Evolutionary conservation across 2,329 filamentous ascomycete genomes (phyloP).

Genomic region (Fusarium domesticum): DNA sequence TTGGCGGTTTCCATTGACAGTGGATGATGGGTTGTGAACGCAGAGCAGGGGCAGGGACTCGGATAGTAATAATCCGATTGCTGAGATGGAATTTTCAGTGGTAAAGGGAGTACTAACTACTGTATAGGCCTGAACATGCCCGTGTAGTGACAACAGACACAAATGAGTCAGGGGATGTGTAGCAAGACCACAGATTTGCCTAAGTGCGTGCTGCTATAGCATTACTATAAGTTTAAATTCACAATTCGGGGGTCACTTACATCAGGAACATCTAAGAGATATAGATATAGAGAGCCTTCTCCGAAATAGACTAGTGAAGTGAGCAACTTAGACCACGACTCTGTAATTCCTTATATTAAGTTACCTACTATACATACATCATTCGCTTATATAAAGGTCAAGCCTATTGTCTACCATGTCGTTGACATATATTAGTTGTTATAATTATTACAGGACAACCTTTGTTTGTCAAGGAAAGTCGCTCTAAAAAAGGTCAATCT

Average conservation of each 20-base stretch:
- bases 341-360: too few species aligned
- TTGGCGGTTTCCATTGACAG: neutral
- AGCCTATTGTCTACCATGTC: too few species aligned
- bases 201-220: constrained; percentile 11
- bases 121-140: constrained; percentile 29
- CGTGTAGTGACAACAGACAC: constrained; percentile 41
- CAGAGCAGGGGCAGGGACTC: neutral
- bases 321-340: too few species aligned
- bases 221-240: neutral
- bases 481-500: too few species aligned
- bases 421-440: too few species aligned
- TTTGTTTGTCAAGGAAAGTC: too few species aligned
- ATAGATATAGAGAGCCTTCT: constrained; percentile 27
- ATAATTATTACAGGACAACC: too few species aligned
- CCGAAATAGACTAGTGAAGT: constrained; percentile 29
- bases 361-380: too few species aligned
- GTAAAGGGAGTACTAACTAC: neutral
- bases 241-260: neutral
- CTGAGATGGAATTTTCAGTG: neutral
- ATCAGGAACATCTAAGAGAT: constrained; percentile 24
- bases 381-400: too few species aligned
- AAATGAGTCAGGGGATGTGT: constrained; percentile 40
- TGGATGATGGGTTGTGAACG: constrained; percentile 1
- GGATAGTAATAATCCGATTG: constrained; percentile 1
- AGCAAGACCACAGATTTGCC: constrained; percentile 32